Base-by-base conservation (phyloP, 208 protist species). In the Leptomonas pyrrhocoris region DNA sequence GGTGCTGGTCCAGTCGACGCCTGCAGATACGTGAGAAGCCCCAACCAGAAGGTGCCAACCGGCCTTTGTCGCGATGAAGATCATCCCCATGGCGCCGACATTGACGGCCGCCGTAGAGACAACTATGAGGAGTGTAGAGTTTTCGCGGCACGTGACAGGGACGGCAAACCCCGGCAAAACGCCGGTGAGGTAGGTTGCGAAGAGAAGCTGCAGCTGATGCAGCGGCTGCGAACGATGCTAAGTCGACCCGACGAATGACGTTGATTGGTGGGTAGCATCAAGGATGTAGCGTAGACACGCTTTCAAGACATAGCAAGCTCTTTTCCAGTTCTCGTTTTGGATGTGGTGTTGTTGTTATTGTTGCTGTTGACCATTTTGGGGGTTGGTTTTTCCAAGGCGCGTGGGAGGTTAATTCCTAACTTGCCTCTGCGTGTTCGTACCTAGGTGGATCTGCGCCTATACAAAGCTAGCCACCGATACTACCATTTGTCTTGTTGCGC, bases 121-220 rank as follows among this genome's bases (percentile, higher is more conserved):
- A 6, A 7, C 43, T 18, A 21, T 19, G 21, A 15, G 48, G 48
- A 30, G 48, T 28, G 7, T 21, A 12, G 8, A 6, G 48, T 3
- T 53, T 11, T n/a, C 4, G 48, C 11, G 9, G 23, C 9, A 5
- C 21, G 48, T 28, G 19, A 21, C 51, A 21, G 30, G 9, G 23
- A 38, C 28, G 55, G 15, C 13, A 34, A 19, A 15, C 12, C 55
- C 19, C 8, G 1, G 6, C 15, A n/a, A 42, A 19, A 12, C 21
- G 34, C 5, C 31, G 40, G 25, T 25, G 46, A 58, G 59, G 27
- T 13, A 19, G 27, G 18, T 23, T 19, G 21, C 0, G 48, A 46
- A 18, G 58, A 60, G 30, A 73, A 73, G 34, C 59, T 53, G 51
- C 59, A 74, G 51, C 68, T 74, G 60, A 74, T 74, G 68, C 51